Percentiles rank a stretch among this genome's conserved stretches.
Conservation (phyloP, 2,329 filamentous ascomycete species). For the Parafenestella ontariensis region DNA sequence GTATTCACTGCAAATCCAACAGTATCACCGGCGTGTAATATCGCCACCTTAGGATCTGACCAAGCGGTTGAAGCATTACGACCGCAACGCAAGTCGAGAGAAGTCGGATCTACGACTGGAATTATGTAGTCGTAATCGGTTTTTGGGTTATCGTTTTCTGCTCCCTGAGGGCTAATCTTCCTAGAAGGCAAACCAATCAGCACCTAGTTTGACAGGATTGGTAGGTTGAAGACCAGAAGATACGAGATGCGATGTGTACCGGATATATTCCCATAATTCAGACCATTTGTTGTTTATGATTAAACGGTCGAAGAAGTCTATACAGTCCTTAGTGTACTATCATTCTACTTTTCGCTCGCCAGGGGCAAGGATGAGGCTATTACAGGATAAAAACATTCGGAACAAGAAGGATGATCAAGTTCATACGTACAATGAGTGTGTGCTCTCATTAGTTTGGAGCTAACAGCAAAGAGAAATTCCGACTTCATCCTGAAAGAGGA, state of each 20-base stretch:
- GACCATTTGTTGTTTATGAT: conserved; percentile 18
- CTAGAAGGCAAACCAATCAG: no score
- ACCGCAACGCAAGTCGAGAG: conserved; percentile 16
- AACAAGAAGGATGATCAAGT: no score
- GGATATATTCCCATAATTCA: conserved; percentile 24
- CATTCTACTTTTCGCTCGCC: no score
- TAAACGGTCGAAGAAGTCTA: conserved; percentile 23
- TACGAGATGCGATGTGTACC: conserved; percentile 1
- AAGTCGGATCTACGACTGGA: conserved; percentile 12
- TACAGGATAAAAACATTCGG: no score
- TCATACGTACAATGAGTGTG: no score
- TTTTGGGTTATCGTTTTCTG: neutral
- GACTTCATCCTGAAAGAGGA: no score
- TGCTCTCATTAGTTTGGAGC: no score
- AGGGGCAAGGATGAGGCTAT: no score
- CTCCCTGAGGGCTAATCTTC: conserved; percentile 10
- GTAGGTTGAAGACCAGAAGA: no score
- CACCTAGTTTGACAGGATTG: no score
- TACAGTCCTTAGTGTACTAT: neutral
- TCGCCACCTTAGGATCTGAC: conserved; percentile 15
- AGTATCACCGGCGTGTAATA: conserved; percentile 15
- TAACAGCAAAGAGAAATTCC: no score
- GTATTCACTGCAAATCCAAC: conserved; percentile 23
- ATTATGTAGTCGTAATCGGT: conserved; percentile 13
- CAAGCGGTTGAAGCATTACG: conserved; percentile 14